Conservation (phyloP, 2,329 filamentous ascomycete species). For the Aureobasidium zeae region DNA sequence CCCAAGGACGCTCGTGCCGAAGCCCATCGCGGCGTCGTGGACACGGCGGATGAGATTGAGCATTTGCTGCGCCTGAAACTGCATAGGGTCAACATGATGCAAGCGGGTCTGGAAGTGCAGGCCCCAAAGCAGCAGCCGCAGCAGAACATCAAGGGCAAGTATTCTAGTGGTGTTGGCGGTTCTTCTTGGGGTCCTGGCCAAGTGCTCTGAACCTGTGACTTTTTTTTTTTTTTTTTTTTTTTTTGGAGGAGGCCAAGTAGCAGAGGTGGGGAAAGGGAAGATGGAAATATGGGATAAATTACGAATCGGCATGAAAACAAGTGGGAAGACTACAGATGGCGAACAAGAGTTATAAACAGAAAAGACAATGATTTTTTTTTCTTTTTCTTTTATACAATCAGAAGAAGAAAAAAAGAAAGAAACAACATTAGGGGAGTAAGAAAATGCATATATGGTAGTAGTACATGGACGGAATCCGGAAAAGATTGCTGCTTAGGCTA, state of each 20-base stretch:
- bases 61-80: conserved; percentile 66
- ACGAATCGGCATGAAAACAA: no score
- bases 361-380: background rate
- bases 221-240: no score
- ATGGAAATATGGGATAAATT: no score
- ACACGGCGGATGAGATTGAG: conserved; percentile 62
- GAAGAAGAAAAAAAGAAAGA: background rate
- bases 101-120: conserved; percentile 60
- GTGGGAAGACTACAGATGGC: background rate
- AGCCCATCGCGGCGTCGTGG: conserved; percentile 61
- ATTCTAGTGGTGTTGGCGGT: conserved; percentile 1
- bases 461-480: no score
- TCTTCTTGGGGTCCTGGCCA: conserved; percentile 9
- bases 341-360: no score
- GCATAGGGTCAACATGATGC: conserved; percentile 64
- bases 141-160: background rate
- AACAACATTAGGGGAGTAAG: background rate
- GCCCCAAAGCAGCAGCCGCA: no score
- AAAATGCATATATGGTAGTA: no score
- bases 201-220: no score
- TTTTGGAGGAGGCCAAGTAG: no score
- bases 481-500: no score
- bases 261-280: no score
- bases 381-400: no score
- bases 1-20: conserved; percentile 55